phyloP scores from a whole-genome alignment of 1,284 basidiomycete species.

The Puccinia hordei region DNA sequence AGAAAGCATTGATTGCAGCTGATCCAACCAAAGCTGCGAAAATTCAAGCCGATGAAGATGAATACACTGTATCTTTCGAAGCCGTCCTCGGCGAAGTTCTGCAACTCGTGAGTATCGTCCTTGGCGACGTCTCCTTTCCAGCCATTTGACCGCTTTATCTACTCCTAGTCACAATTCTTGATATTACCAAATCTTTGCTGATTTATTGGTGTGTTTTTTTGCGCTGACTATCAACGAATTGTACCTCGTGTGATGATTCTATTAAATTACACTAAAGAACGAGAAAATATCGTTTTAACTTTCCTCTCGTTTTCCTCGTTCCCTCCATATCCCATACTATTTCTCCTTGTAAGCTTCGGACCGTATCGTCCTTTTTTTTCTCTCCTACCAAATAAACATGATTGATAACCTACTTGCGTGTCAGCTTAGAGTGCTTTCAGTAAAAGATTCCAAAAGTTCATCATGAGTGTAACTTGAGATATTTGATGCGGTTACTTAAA shows the following conservation, averaged over 20 bases:
- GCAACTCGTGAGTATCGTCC: slow-evolving; percentile 32
- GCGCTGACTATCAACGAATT: no score
- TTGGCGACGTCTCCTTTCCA: background rate
- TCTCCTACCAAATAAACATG: background rate
- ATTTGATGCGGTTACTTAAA: no score
- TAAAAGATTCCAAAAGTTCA: no score
- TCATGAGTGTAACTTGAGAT: no score
- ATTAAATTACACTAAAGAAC: background rate
- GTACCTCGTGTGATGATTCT: background rate
- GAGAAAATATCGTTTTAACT: slow-evolving; percentile 15
- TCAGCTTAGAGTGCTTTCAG: background rate
- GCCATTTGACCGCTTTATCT: background rate
- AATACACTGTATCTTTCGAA: slow-evolving; percentile 42
- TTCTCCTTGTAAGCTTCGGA: background rate
- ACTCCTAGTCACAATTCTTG: background rate
- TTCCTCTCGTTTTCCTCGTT: background rate
- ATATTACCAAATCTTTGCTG: background rate
- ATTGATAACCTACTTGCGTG: background rate
- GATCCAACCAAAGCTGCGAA: slow-evolving; percentile 48
- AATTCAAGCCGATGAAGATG: slow-evolving; percentile 48
- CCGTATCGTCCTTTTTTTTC: background rate
- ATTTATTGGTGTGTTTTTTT: background rate
- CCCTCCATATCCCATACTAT: background rate
- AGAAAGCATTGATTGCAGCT: slow-evolving; percentile 30
- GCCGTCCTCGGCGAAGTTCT: slow-evolving; percentile 39